Conservation (phyloP, 768 basidiomycete genomes). For the Tricholoma sp. region DNA sequence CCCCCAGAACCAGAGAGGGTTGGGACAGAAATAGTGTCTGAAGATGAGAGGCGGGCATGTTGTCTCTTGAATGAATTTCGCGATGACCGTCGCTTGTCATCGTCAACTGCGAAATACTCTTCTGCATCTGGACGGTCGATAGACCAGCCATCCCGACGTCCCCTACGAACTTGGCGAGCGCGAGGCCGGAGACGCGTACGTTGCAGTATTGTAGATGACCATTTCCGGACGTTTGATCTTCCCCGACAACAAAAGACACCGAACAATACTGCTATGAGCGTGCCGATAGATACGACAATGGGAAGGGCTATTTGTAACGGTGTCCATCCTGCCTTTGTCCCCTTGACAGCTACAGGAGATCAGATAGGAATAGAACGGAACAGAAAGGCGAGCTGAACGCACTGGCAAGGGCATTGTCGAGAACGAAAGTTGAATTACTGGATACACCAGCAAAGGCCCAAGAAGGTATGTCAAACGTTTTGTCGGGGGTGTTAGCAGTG, state of each 20-base stretch:
- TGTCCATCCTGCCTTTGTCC: neutral
- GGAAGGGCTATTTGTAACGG: constrained; percentile 7
- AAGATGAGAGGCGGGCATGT: neutral
- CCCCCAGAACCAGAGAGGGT: neutral
- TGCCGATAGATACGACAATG: constrained; percentile 4
- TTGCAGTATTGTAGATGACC: neutral
- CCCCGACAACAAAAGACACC: constrained; percentile 2
- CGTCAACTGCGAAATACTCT: constrained; percentile 4
- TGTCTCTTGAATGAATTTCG: neutral
- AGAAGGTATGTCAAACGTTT: constrained; percentile 1
- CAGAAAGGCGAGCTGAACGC: neutral
- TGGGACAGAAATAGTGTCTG: neutral
- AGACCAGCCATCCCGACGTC: constrained; percentile 4
- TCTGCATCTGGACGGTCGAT: constrained; percentile 15
- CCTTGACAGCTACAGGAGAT: neutral
- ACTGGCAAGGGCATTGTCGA: constrained; percentile 6
- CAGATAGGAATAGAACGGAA: neutral
- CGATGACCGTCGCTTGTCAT: neutral
- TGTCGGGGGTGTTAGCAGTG: constrained; percentile 5
- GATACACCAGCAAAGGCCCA: constrained; percentile 4
- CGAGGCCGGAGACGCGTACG: neutral
- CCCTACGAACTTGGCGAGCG: constrained; percentile 7
- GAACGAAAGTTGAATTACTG: constrained; percentile 3
- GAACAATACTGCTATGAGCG: neutral
- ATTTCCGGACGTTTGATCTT: neutral